Evolutionary conservation across 306 rosid genomes (phyloP), one percentile per base, ranked within the genome.

Genomic region (Citrullus colocynthis): DNA sequence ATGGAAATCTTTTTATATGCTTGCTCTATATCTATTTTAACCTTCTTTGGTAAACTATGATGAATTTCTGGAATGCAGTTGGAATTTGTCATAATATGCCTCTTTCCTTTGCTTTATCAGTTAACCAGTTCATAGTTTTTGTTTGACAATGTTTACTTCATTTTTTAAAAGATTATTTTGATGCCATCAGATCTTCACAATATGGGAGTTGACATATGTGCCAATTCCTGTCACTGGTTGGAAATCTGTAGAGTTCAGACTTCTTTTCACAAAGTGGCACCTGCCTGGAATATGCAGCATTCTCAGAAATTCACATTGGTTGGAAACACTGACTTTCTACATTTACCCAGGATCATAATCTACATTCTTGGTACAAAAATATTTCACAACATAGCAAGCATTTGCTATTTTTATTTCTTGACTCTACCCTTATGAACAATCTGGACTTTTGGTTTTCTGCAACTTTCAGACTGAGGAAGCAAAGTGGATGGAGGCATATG

Each of bases 221-320:
- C 57, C 76, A 21, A 42, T 17, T 70, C 76, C 39, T 70, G n/a
- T 13, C 36, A 10, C 57, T 70, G 76, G 76, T 70, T 70, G 76
- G 76, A 70, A 44, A 14, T 4, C 18, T 21, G 16, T 70, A 48
- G 57, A 70, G 49, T 42, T 70, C 76, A 70, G 39, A 48, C 55
- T 70, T 24, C 57, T 70, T 44, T 28, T 45, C 11, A 70, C 76
- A 45, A 44, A 44, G 76, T 70, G 76, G 76, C 76, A 70, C 37
- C 9, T 70, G 36, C 56, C 76, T 70, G 76, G 76, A 70, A 70
- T 70, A 42, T 70, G 76, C 57, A 70, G 58, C 76, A 42, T 70
- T 42, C 76, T 70, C 56, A 45, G 16, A 58, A 70, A 5, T 24
- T 70, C 76, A 20, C 37, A 6, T 70, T 20, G 76, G 18, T 70